Evolutionary conservation across 225 moss, liverwort and hornwort genomes (phyloP), one percentile per base, ranked within the genome.

Genomic region (Antitrichia curtipendula): DNA sequence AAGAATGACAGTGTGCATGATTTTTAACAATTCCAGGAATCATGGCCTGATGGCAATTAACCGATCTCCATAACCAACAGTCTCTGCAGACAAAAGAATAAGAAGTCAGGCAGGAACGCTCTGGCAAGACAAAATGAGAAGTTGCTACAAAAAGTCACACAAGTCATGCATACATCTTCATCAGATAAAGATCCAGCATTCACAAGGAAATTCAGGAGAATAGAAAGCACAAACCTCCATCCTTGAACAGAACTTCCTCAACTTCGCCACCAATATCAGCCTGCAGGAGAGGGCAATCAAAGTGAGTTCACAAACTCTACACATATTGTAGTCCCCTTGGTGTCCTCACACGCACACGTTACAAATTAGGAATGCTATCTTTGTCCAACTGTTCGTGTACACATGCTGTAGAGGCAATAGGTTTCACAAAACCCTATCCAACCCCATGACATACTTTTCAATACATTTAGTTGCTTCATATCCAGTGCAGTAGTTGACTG

Each of bases 61-160:
- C 29, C 94, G 96, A 91, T 96, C 98, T 91, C 96, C 96, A 69
- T 96, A 96, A 64, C 96, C 98, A 80, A 96, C 94, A 47, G 94
- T 94, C 81, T 96, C 96, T 98, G 96, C 92, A 93, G 58, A 83
- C 60, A 80, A 71, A 78, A 71, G 11, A 82, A 50, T 9, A 34
- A 78, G 62, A 60, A 36, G 50, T 83, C 21, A 27, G 56, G 73
- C 76, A 49, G 38, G 31, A 82, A 47, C 62, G 15, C 45, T 88
- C 49, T 36, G 32, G 60, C 27, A 57, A 45, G 63, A 22, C 53
- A 41, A 83, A 56, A 82, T 45, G 38, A 79, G 79, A 83, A 86
- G 73, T 53, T 61, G 10, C 75, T 69, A 52, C 45, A 70, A 64
- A 88, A 68, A 77, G 62, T 64, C 82, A 71, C 31, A 65, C 32